A percentile compares a stretch with the other conserved stretches of the same genome.
Conservation (phyloP, 1,139 yeast species). For the Ogataea hybrid region DNA sequence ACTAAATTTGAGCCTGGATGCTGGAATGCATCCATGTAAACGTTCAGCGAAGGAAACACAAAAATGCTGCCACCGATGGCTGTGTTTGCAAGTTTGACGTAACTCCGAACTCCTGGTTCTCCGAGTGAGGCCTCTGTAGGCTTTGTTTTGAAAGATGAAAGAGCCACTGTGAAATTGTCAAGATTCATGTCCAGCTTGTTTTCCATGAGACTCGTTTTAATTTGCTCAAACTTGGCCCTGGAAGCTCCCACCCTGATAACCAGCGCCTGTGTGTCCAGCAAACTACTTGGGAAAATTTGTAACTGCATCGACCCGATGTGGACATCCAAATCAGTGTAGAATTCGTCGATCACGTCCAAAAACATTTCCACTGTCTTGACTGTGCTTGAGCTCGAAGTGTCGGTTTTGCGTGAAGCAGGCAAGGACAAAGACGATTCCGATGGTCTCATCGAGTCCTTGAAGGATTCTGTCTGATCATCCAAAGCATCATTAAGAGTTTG, state of each 20-base stretch:
- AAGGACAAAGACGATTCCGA: conserved; percentile 1
- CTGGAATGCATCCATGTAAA: conserved; percentile 78
- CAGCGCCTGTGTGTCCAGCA: conserved; percentile 72
- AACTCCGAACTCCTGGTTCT: conserved; percentile 50
- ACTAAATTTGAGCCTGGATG: conserved; percentile 45
- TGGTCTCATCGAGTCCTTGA: conserved; percentile 16
- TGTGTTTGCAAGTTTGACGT: conserved; percentile 51
- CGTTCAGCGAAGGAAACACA: conserved; percentile 70
- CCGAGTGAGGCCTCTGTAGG: conserved; percentile 41
- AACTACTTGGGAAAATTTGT: conserved; percentile 74
- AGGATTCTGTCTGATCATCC: conserved; percentile 11
- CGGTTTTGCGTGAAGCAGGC: background rate
- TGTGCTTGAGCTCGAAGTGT: background rate
- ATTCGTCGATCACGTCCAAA: conserved; percentile 31
- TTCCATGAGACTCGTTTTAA: conserved; percentile 45
- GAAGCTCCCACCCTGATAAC: conserved; percentile 60
- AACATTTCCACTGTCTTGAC: conserved; percentile 19
- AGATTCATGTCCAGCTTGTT: conserved; percentile 49
- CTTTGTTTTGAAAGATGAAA: conserved; percentile 52
- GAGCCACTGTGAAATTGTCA: conserved; percentile 61
- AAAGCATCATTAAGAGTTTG: conserved; percentile 66
- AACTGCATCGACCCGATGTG: conserved; percentile 52
- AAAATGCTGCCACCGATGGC: conserved; percentile 81
- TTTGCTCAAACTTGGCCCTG: conserved; percentile 59
- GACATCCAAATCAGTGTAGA: conserved; percentile 62